A percentile compares a stretch with the other conserved stretches of the same genome.
phyloP scores from a whole-genome alignment of 805 yeast genomes.

The Cephaloascus albidus region DNA sequence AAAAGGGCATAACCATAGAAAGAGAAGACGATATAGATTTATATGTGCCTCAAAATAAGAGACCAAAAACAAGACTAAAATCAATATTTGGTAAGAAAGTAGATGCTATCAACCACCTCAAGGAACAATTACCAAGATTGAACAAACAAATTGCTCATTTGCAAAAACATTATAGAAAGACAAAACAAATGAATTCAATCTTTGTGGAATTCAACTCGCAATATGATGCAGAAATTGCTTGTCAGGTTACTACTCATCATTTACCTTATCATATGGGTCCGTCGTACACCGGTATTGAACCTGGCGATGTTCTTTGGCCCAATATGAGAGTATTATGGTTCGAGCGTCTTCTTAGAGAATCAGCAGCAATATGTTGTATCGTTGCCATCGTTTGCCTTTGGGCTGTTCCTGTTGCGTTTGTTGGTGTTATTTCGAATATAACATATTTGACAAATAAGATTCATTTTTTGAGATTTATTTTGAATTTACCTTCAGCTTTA shows the following conservation, averaged over 20 bases:
- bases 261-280: constrained; percentile 57
- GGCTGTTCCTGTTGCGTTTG: constrained; percentile 75
- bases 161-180: constrained; percentile 38
- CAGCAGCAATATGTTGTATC: constrained; percentile 44
- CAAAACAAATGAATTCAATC: constrained; percentile 66
- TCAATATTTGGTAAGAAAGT: constrained; percentile 45
- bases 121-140: constrained; percentile 45
- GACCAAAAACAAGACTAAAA: constrained; percentile 47
- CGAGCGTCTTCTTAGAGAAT: constrained; percentile 52
- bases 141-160: constrained; percentile 47
- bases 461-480: constrained; percentile 46
- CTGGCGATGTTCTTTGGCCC: constrained; percentile 57
- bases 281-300: constrained; percentile 51
- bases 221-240: constrained; percentile 66
- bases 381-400: constrained; percentile 51
- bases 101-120: constrained; percentile 52
- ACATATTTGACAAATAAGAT: constrained; percentile 50
- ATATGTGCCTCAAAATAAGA: constrained; percentile 56
- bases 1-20: constrained; percentile 44
- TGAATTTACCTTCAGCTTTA: constrained; percentile 41
- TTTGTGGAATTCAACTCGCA: constrained; percentile 75
- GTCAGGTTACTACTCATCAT: constrained; percentile 55
- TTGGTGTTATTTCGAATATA: constrained; percentile 64
- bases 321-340: constrained; percentile 76
- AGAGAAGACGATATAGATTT: constrained; percentile 38